These are phyloP conservation scores for Endotrypanum monterogeii DNA, from an alignment of 208 protist species.

Conservation along the genomic window DNA sequence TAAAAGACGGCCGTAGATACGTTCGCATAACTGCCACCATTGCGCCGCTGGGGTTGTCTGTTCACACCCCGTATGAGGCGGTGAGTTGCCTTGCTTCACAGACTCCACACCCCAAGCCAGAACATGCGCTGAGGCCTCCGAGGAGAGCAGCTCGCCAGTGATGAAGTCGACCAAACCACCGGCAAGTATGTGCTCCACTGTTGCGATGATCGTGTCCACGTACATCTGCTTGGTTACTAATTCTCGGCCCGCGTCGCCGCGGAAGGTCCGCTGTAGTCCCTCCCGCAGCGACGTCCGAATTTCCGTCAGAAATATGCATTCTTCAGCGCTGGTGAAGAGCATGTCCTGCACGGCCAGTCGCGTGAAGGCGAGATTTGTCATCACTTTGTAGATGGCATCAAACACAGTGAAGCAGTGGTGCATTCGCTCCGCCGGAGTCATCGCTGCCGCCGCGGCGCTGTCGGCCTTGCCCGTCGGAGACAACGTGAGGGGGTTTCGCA, in stretches of 20 bases:
- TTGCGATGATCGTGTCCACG: slow-evolving; percentile 46
- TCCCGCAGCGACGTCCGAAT: slow-evolving; percentile 85
- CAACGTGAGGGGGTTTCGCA: slow-evolving; percentile 21
- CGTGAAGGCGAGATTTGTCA: slow-evolving; percentile 74
- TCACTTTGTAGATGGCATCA: slow-evolving; percentile 79
- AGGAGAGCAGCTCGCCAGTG: slow-evolving; percentile 49
- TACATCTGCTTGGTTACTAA: slow-evolving; percentile 55
- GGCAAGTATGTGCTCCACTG: slow-evolving; percentile 63
- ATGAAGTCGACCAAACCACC: slow-evolving; percentile 70
- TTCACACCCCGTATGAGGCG: background rate
- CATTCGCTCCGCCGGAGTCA: slow-evolving; percentile 53
- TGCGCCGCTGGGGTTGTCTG: background rate
- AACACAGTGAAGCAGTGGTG: slow-evolving; percentile 78
- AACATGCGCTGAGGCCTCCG: slow-evolving; percentile 1
- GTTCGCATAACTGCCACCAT: slow-evolving; percentile 31
- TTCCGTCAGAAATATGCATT: slow-evolving; percentile 73
- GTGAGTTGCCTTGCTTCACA: background rate
- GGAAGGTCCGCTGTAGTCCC: slow-evolving; percentile 34
- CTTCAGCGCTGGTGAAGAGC: slow-evolving; percentile 62
- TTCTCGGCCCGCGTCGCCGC: background rate
- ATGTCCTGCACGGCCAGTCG: slow-evolving; percentile 83
- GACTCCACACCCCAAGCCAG: background rate
- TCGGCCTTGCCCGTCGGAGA: background rate
- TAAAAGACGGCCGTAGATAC: slow-evolving; percentile 23
- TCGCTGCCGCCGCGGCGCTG: slow-evolving; percentile 1